Evolutionary conservation across 1,284 basidiomycete species (phyloP), one percentile per base, ranked within the genome.

Genomic region (Austroboletus novae-zelandiae): DNA sequence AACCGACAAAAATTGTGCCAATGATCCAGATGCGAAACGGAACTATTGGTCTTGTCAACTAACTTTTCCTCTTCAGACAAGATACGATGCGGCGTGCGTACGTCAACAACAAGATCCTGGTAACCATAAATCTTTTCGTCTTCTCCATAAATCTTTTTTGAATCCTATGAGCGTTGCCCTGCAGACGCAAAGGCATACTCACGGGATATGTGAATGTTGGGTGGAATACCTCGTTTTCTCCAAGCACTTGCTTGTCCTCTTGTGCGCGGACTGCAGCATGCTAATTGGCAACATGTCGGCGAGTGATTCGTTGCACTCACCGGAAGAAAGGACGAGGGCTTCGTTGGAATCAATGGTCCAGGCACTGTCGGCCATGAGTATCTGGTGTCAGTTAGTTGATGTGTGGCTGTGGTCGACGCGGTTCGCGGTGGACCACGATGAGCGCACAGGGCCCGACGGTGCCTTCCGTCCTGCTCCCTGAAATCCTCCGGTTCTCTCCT

Each of bases 121-220:
- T 98, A 99, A 3, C 96, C 96, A 68, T 96, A 99, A 59, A 99
- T 89, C 70, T 88, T 95, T 74, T 99, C 94, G 50, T 96, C 90
- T 62, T 98, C 92, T 47, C 96, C 96, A 66, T 89, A 98, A 68
- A 98, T 94, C 80, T 91, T 50, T 37, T 36, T 5, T 17, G 20
- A 35, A 34, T 20, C 25, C 11, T 67, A 23, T 61, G 44, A 36
- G 44, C 18, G 40, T 27, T 5, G 23, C 5, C 9, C 43, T 4
- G 14, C 25, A 1, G 40, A 43, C 43, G 20, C 7, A 29, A 2
- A 32, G 31, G 18, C 15, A 17, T 34, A 30, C 62, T 83, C 60
- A 91, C 89, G 25, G 93, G 91, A 71, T 95, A 95, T 1, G 92
- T 95, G 70, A 95, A 95, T 7, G 76, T 74, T 2, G 92, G 93